A percentile compares a stretch with the other conserved stretches of the same genome.
Evolutionary conservation across 768 basidiomycete species (phyloP).

Genomic region (Phaeotremella skinneri): DNA sequence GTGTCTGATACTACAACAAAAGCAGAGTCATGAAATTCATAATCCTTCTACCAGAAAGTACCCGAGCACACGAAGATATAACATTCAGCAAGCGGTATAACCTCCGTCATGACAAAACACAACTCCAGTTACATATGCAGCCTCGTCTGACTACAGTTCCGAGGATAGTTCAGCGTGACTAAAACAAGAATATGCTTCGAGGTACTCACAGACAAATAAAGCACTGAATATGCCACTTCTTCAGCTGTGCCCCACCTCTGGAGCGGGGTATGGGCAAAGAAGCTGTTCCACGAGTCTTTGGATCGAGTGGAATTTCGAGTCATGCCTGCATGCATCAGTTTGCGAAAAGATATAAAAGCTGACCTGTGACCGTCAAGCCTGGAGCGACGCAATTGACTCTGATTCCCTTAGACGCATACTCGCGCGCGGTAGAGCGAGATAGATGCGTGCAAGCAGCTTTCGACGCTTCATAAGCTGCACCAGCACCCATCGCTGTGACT

Average conservation of each 20-base stretch:
- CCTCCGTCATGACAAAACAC: conserved; percentile 7
- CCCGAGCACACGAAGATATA: not conserved
- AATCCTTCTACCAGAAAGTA: too few species aligned
- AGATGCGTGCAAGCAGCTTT: conserved; percentile 22
- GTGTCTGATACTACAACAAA: too few species aligned
- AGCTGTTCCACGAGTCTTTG: not conserved
- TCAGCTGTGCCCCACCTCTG: not conserved
- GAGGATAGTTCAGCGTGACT: not conserved
- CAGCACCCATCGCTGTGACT: not conserved
- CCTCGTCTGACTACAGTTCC: conserved; percentile 3
- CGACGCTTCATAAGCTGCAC: conserved; percentile 23
- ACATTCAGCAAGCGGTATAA: not conserved
- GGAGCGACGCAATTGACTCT: conserved; percentile 25
- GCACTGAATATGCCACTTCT: conserved; percentile 4
- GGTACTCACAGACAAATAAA: conserved; percentile 6
- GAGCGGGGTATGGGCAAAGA: conserved; percentile 4
- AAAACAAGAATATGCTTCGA: not conserved
- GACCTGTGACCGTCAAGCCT: conserved; percentile 3
- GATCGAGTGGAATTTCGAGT: not conserved
- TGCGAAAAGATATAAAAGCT: not conserved
- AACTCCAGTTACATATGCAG: conserved; percentile 5
- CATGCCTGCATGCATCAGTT: not conserved
- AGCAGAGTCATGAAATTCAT: too few species aligned
- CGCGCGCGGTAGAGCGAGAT: conserved; percentile 9
- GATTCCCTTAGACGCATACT: conserved; percentile 23